phyloP scores from a whole-genome alignment of 768 basidiomycete species.

The Exsudoporus frostii region DNA sequence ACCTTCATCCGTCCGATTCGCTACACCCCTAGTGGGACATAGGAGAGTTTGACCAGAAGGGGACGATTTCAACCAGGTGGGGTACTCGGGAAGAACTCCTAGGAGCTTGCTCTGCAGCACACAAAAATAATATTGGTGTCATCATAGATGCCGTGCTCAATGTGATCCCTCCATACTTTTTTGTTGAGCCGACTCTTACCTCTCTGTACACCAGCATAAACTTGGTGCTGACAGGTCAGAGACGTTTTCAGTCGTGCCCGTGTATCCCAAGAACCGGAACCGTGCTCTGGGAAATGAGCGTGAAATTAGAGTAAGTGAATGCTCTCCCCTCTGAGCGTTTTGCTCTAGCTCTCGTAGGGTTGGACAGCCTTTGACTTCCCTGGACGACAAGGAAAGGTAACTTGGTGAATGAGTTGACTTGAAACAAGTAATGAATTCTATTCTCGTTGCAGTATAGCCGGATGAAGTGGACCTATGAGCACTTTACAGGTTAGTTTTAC shows the following conservation, averaged over 20 bases:
- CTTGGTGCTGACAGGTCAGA: constrained; percentile 80
- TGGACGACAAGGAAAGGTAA: constrained; percentile 70
- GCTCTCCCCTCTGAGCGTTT: neutral
- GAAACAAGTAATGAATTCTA: neutral
- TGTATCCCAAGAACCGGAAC: constrained; percentile 65
- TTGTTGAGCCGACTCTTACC: constrained; percentile 6
- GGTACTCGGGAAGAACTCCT: constrained; percentile 81
- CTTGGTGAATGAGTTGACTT: constrained; percentile 12
- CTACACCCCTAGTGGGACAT: constrained; percentile 67
- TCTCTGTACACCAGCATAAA: constrained; percentile 55
- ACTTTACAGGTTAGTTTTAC: constrained; percentile 65
- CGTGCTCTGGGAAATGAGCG: constrained; percentile 54
- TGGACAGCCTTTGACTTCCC: constrained; percentile 88
- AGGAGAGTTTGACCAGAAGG: constrained; percentile 81
- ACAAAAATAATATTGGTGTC: constrained; percentile 65
- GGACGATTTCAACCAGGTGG: constrained; percentile 73
- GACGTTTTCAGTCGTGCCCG: constrained; percentile 63
- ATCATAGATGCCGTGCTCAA: constrained; percentile 89
- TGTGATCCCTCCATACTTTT: constrained; percentile 39
- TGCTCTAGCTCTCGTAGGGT: constrained; percentile 41
- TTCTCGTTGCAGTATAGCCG: constrained; percentile 54
- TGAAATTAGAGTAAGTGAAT: constrained; percentile 59
- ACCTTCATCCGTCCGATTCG: neutral
- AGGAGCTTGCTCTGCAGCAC: constrained; percentile 64
- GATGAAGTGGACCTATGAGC: constrained; percentile 70